Evolutionary conservation across 208 protist species (phyloP).

Genomic region (Spongospora subterranea): DNA sequence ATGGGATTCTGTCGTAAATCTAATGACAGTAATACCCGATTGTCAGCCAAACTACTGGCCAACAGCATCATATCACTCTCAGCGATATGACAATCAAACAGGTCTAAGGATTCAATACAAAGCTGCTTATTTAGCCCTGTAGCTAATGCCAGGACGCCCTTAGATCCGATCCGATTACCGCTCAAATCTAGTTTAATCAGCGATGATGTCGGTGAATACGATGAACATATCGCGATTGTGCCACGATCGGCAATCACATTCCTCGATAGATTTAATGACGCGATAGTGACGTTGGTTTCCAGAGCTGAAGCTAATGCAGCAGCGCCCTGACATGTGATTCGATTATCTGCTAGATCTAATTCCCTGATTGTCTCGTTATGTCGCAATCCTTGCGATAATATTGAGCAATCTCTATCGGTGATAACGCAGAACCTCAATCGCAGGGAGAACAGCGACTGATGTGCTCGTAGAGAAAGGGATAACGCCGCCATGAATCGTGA

Average conservation of each 20-base stretch:
- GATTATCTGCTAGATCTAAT: neutral
- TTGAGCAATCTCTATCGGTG: neutral
- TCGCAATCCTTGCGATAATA: neutral
- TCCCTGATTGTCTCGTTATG: neutral
- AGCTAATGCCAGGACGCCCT: neutral
- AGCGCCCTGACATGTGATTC: neutral
- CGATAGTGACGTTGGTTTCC: conserved; percentile 7
- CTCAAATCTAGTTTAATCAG: neutral
- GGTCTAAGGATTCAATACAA: neutral
- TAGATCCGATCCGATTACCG: neutral
- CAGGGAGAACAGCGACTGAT: neutral
- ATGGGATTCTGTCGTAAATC: neutral
- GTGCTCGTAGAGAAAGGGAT: neutral
- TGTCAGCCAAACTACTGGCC: neutral
- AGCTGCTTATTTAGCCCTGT: neutral
- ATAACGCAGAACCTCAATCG: neutral
- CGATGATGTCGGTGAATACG: neutral
- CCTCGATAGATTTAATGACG: neutral
- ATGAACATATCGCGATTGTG: neutral
- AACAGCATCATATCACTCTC: neutral
- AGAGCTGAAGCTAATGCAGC: neutral
- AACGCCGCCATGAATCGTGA: neutral
- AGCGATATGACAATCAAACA: neutral
- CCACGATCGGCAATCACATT: neutral
- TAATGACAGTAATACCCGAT: neutral